A percentile compares a stretch with the other conserved stretches of the same genome.
Conservation (phyloP, 306 rosid species). For the Boehmeria nivea region DNA sequence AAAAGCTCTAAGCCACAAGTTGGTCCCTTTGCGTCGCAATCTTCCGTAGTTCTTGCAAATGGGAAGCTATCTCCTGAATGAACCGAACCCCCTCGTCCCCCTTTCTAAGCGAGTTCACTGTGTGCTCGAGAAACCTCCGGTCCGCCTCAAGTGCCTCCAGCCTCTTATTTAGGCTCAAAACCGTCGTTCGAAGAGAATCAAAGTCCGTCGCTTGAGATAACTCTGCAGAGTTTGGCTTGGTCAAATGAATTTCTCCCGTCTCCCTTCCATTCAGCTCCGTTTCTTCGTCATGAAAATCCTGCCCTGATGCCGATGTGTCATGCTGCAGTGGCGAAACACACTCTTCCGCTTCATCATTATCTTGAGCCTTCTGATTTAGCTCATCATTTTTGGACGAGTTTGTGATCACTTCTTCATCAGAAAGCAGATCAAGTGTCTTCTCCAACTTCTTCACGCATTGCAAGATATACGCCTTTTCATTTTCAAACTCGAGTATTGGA, state of each 20-base stretch:
- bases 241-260: conserved; percentile 22
- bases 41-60: conserved; percentile 54
- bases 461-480: conserved; percentile 50
- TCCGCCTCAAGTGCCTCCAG: conserved; percentile 64
- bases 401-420: conserved; percentile 14
- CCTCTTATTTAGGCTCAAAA: conserved; percentile 45
- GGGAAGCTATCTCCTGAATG: conserved; percentile 65
- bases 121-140: conserved; percentile 53
- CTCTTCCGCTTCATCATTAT: conserved; percentile 21
- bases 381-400: too few relatives aligned
- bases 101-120: conserved; percentile 39
- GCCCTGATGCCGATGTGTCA: conserved; percentile 26
- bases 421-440: conserved; percentile 50
- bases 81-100: conserved; percentile 65
- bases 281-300: conserved; percentile 18
- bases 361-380: conserved; percentile 20
- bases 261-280: conserved; percentile 28
- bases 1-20: conserved; percentile 31
- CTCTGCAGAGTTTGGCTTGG: conserved; percentile 21
- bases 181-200: conserved; percentile 29
- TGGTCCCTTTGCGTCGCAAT: conserved; percentile 41
- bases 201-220: conserved; percentile 23
- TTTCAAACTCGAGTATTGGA: conserved; percentile 40
- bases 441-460: conserved; percentile 62
- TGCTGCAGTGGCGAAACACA: conserved; percentile 22